Evolutionary conservation across 106 monocot species (phyloP).

Genomic region (Acorus calamus): DNA sequence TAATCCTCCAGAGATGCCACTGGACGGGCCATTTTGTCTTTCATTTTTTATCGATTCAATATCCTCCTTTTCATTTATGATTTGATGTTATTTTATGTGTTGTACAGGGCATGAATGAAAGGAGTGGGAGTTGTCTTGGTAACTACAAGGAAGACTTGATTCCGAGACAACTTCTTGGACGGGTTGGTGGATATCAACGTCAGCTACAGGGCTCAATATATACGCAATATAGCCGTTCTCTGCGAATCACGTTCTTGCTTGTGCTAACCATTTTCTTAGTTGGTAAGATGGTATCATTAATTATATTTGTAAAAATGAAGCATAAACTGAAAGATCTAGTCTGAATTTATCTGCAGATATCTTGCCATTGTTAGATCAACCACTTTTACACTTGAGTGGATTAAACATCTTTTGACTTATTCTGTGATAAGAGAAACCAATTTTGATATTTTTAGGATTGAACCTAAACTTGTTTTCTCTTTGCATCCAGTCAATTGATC

Average conservation of each 20-base stretch:
- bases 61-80: neutral
- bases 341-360: neutral
- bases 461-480: too few species aligned
- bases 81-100: neutral
- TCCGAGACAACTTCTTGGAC: conserved; percentile 12
- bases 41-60: neutral
- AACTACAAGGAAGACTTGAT: conserved; percentile 14
- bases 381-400: neutral
- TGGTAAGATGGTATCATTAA: conserved; percentile 25
- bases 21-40: neutral
- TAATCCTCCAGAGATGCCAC: neutral
- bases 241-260: conserved; percentile 33
- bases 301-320: neutral
- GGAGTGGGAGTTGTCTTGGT: conserved; percentile 21
- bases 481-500: too few species aligned
- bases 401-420: neutral
- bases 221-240: conserved; percentile 23
- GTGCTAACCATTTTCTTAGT: conserved; percentile 41
- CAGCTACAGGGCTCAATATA: conserved; percentile 11
- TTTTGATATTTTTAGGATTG: too few species aligned
- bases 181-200: conserved; percentile 8
- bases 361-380: neutral
- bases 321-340: neutral
- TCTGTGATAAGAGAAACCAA: too few species aligned
- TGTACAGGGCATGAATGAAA: conserved; percentile 28